phyloP scores from a whole-genome alignment of 1,284 basidiomycete species.

The Puccinia triticina region DNA sequence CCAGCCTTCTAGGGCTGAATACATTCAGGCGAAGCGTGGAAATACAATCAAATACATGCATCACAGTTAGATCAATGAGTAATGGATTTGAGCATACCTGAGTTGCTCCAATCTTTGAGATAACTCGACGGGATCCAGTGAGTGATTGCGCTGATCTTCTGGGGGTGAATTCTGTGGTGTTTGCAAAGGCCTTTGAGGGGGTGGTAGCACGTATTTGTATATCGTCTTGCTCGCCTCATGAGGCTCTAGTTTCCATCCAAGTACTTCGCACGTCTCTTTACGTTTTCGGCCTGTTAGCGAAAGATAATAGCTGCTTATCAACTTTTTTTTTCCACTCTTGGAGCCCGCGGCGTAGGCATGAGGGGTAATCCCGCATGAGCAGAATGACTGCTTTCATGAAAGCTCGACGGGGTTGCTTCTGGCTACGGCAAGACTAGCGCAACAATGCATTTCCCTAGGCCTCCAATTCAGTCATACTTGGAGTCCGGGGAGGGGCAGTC shows the following conservation, averaged over 20 bases:
- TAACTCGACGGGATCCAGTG: not conserved
- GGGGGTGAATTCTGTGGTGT: constrained; percentile 7
- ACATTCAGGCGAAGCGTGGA: not conserved
- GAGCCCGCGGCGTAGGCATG: not conserved
- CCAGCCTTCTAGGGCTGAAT: constrained; percentile 1
- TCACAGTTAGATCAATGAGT: not conserved
- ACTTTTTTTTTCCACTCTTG: not conserved
- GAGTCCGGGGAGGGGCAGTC: not conserved
- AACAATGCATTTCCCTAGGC: not conserved
- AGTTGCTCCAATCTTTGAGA: constrained; percentile 24
- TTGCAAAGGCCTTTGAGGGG: constrained; percentile 6
- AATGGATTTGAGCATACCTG: not conserved
- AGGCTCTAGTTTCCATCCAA: constrained; percentile 39
- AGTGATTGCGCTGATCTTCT: not conserved
- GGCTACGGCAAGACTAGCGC: not conserved
- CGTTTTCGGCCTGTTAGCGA: constrained; percentile 28
- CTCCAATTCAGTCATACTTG: not conserved
- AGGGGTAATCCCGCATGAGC: not conserved
- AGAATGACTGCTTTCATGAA: not conserved
- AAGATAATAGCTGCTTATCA: not conserved
- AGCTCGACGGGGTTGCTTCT: not conserved
- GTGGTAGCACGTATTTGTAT: constrained; percentile 43
- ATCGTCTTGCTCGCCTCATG: constrained; percentile 4
- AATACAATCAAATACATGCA: not conserved
- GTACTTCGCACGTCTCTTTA: constrained; percentile 28